A percentile compares a stretch with the other conserved stretches of the same genome.
These are phyloP conservation scores for Fonsecaea pedrosoi DNA, from an alignment of 2,329 filamentous ascomycete genomes.

Conservation along the genomic window DNA sequence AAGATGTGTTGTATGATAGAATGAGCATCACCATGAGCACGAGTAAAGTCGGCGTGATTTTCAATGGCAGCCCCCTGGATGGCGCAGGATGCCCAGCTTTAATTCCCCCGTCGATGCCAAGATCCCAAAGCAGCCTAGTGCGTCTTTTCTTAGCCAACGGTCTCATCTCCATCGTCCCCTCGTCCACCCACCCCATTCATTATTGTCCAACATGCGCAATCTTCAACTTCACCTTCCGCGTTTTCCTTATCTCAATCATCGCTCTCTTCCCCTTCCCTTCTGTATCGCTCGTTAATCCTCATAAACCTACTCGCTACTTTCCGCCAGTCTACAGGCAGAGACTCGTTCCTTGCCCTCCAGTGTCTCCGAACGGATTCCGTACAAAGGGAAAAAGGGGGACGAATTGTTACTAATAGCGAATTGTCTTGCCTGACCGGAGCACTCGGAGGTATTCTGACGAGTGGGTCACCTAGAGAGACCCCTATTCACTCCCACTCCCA, in stretches of 20 bases:
- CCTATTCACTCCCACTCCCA: background rate
- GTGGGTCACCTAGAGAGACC: background rate
- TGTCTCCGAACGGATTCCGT: background rate
- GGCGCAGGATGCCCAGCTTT: background rate
- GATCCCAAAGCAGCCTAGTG: background rate
- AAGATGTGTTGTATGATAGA: background rate
- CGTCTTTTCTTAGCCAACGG: constrained; percentile 4
- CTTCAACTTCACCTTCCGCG: background rate
- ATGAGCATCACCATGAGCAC: no score
- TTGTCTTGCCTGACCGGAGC: background rate
- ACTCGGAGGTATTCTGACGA: constrained; percentile 1
- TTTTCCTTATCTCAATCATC: background rate
- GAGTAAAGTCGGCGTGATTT: background rate
- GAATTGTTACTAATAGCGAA: background rate
- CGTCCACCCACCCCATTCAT: background rate
- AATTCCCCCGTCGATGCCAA: background rate
- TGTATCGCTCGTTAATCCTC: background rate
- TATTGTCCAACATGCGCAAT: background rate
- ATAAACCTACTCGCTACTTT: background rate
- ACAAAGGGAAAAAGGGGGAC: background rate
- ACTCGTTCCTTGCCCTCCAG: background rate
- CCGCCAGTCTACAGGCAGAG: background rate
- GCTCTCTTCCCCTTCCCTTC: background rate
- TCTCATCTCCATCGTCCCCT: background rate
- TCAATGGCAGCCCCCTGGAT: background rate